Conservation (phyloP, 257 asterid genomes). For the Catharanthus roseus region DNA sequence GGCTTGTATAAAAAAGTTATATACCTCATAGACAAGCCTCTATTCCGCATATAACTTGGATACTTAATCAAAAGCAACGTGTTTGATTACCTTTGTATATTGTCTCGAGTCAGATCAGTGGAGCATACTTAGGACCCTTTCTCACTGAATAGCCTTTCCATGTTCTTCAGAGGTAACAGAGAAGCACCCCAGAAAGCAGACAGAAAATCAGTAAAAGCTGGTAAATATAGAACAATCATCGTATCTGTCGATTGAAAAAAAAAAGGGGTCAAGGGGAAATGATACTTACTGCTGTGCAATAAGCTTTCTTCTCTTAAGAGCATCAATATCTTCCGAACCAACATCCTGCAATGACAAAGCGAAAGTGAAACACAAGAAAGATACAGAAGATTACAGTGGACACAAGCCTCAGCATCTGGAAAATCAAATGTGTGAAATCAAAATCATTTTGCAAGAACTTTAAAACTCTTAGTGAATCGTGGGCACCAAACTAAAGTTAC, state of each 20-base stretch:
- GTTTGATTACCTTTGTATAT: conserved; percentile 57
- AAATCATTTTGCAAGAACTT: not conserved
- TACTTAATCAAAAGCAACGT: not conserved
- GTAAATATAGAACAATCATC: not conserved
- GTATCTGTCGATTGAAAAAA: not conserved
- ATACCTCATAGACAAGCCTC: no score
- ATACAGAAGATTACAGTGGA: not conserved
- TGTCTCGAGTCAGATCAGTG: conserved; percentile 90
- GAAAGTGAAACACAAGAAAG: not conserved
- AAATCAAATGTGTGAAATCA: not conserved
- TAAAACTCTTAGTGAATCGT: not conserved
- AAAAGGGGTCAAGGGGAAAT: not conserved
- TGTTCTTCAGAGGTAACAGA: conserved; percentile 38
- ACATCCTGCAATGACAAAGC: conserved; percentile 44
- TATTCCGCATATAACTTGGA: not conserved
- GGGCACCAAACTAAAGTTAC: not conserved
- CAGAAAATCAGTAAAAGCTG: not conserved
- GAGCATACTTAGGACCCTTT: conserved; percentile 90
- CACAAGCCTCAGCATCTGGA: not conserved
- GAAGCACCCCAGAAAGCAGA: conserved; percentile 14
- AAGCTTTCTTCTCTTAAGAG: conserved; percentile 77
- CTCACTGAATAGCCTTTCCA: conserved; percentile 86
- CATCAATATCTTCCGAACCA: conserved; percentile 59
- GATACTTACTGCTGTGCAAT: conserved; percentile 62
- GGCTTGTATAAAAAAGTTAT: not conserved